Percentiles rank a stretch among this genome's conserved stretches.
These are phyloP conservation scores for Penicillium sp. DNA, from an alignment of 2,329 filamentous ascomycete genomes.

Conservation along the genomic window DNA sequence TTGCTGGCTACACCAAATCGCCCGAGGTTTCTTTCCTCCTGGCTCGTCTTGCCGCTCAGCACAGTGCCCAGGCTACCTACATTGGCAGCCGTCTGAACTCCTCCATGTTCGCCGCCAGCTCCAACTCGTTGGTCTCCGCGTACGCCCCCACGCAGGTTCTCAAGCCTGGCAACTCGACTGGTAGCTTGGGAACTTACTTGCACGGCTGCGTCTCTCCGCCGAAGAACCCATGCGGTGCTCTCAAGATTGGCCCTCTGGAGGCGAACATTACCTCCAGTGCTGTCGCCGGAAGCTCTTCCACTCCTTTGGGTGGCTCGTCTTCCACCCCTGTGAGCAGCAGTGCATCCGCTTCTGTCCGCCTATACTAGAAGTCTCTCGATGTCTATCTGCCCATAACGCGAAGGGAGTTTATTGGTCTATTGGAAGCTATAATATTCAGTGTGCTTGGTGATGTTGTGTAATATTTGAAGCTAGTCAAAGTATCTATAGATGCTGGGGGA, in stretches of 20 bases:
- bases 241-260: slow-evolving; percentile 23
- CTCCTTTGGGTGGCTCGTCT: neutral
- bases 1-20: slow-evolving; percentile 26
- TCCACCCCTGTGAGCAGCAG: neutral
- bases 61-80: slow-evolving; percentile 21
- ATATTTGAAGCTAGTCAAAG: neutral
- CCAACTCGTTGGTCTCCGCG: slow-evolving; percentile 21
- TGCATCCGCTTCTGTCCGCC: neutral
- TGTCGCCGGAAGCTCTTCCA: slow-evolving; percentile 1
- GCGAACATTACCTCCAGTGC: slow-evolving; percentile 17
- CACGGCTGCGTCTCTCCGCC: slow-evolving; percentile 23
- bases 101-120: slow-evolving; percentile 10
- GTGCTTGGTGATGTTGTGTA: neutral
- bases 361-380: neutral
- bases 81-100: slow-evolving; percentile 16
- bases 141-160: slow-evolving; percentile 24
- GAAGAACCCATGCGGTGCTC: slow-evolving; percentile 17
- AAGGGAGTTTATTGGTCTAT: neutral
- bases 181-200: slow-evolving; percentile 24
- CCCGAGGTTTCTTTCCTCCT: slow-evolving; percentile 31
- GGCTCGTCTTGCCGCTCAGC: slow-evolving; percentile 27
- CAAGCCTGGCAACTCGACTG: slow-evolving; percentile 16
- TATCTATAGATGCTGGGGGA: neutral
- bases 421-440: neutral
- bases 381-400: neutral